Base-by-base conservation (phyloP, 2,329 filamentous ascomycete species). In the Colletotrichum spaethianum region DNA sequence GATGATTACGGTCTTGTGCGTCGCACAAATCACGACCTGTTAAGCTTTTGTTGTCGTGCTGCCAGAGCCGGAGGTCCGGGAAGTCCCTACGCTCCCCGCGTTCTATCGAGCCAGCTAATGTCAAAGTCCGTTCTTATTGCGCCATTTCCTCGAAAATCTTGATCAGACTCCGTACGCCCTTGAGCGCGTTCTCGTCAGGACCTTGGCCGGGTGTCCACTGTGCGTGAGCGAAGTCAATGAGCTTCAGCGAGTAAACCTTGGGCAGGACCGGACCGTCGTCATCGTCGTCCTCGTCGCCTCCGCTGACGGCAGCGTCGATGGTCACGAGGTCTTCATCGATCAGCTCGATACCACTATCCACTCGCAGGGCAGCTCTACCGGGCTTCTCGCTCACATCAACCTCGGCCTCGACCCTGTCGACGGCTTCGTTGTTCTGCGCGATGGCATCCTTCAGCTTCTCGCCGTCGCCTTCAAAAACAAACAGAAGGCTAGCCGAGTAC, bases 141-240 rank as follows among this genome's bases (percentile, higher is more conserved):
- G 86, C 83, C 79, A 97, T 82, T 67, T 93, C 87, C 70, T 91
- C 87, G 76, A 98, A 91, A 38, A 98, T 92, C 72, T 86, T 86
- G 63, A 89, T 86, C 46, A 96, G 84, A 79, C 88, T 96, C 78
- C 91, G 87, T 73, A 98, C 90, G 0, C 95, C 95, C 44, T 85
- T 85, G 40, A 98, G 85, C 18, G 89, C 85, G 78, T 98, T 98
- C 82, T 97, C 92, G 80, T 99, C 96, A 0, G 93, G 92, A 0
- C 96, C 96, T 77, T 93, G 83, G 1, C 94, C 94, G 0, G 94
- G 93, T 1, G 91, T 93, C 92, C 93, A 98, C 61, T 86, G 84
- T 14, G 96, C 96, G 82, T 99, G 96, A 1, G 96, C 96, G 86
- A 99, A 99, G 81, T 99, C 96, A 76, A 99, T 99, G 74, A 99